Evolutionary conservation across 2,329 filamentous ascomycete species (phyloP).

Genomic region (Alternaria ventricosa): DNA sequence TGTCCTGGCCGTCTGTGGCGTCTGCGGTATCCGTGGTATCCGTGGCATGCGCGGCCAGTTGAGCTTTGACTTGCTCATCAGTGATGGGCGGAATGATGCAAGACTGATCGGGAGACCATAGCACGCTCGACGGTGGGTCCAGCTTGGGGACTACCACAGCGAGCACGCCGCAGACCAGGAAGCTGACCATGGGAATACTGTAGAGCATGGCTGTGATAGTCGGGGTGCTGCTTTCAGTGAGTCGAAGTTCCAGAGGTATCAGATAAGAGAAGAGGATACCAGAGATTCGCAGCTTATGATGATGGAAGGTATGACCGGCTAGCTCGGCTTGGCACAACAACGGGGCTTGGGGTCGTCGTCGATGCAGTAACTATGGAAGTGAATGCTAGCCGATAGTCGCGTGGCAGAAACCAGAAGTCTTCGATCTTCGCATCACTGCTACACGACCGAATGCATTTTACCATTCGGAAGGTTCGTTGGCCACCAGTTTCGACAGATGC

Average conservation of each 20-base stretch:
- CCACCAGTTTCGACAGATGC: background rate
- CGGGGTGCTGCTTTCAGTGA: background rate
- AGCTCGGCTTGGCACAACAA: background rate
- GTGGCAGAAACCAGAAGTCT: background rate
- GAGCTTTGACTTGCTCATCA: background rate
- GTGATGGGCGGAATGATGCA: background rate
- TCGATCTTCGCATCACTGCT: background rate
- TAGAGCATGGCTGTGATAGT: background rate
- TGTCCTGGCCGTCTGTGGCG: background rate
- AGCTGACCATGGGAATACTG: background rate
- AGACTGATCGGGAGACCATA: background rate
- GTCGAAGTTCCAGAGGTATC: background rate
- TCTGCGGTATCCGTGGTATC: background rate
- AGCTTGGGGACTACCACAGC: background rate
- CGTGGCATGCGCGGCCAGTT: background rate
- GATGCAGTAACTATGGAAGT: background rate
- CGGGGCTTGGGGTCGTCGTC: background rate
- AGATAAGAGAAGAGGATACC: background rate
- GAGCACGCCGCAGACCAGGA: background rate
- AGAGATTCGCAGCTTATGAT: background rate
- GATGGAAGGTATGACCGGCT: background rate
- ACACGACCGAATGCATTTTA: background rate
- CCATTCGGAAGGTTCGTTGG: background rate
- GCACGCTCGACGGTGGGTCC: background rate
- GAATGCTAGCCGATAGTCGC: background rate